Conservation (phyloP, 148 eudicot species). For the Rhododendron kiyosumense region DNA sequence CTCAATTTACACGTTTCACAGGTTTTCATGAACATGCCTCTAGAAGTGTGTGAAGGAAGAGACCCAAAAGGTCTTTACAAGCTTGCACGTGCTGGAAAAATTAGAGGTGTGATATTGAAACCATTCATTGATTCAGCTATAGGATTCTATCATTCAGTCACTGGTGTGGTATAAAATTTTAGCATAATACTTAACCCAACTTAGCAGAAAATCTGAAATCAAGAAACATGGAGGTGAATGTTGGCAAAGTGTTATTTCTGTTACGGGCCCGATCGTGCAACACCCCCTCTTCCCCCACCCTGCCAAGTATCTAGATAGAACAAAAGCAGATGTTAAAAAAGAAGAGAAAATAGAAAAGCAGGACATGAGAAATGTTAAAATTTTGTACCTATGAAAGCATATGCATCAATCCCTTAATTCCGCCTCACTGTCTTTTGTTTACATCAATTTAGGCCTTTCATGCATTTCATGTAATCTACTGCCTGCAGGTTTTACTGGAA, state of each 20-base stretch:
- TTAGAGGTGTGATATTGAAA: slow-evolving; percentile 50
- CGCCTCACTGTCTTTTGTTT: not conserved
- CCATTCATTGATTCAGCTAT: not conserved
- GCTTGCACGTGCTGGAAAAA: slow-evolving; percentile 94
- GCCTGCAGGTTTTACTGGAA: slow-evolving; percentile 86
- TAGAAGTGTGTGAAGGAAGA: slow-evolving; percentile 80
- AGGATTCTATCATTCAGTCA: not conserved
- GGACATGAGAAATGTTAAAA: not conserved
- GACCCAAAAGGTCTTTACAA: slow-evolving; percentile 94
- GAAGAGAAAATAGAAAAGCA: not conserved
- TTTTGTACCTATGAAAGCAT: not conserved
- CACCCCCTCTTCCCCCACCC: not conserved
- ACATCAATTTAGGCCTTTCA: not conserved
- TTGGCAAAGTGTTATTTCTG: not conserved
- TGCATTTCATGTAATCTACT: not conserved
- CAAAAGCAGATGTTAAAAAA: not conserved
- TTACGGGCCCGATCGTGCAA: not conserved
- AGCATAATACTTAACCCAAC: not conserved
- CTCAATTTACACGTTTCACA: slow-evolving; percentile 13
- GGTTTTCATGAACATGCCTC: slow-evolving; percentile 90
- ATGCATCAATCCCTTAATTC: not conserved
- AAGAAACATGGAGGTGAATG: not conserved
- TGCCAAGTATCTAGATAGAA: not conserved
- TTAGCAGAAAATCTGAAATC: not conserved
- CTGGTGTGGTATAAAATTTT: not conserved